These are phyloP conservation scores for Neophaeococcomyces aloes DNA, from an alignment of 2,329 filamentous ascomycete species.

Conservation along the genomic window DNA sequence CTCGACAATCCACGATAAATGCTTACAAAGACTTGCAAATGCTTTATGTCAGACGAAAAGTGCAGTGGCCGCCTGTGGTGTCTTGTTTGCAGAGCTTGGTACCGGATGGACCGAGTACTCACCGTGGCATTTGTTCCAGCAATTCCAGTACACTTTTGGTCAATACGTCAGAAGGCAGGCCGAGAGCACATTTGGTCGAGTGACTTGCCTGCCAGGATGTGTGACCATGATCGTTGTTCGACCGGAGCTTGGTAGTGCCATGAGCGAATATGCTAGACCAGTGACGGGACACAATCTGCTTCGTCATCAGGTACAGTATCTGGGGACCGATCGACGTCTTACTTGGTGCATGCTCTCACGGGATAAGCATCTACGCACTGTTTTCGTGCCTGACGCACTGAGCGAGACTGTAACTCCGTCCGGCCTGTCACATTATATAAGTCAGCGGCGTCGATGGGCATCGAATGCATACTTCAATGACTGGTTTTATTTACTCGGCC, in stretches of 20 bases:
- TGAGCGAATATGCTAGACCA: slow-evolving; percentile 10
- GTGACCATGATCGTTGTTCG: slow-evolving; percentile 11
- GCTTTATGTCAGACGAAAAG: slow-evolving; percentile 7
- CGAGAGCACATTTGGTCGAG: slow-evolving; percentile 11
- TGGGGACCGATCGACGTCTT: slow-evolving; percentile 10
- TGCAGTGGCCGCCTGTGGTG: slow-evolving; percentile 10
- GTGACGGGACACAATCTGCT: slow-evolving; percentile 7
- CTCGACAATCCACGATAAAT: slow-evolving; percentile 9
- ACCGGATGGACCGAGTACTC: slow-evolving; percentile 8
- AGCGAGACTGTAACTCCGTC: slow-evolving; percentile 11
- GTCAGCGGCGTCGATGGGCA: slow-evolving; percentile 12
- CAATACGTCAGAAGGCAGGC: slow-evolving; percentile 10
- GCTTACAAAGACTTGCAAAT: slow-evolving; percentile 6
- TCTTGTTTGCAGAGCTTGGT: slow-evolving; percentile 9
- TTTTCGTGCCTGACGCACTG: slow-evolving; percentile 11
- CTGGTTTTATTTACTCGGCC: slow-evolving; percentile 12
- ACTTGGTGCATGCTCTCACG: slow-evolving; percentile 10
- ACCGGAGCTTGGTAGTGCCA: slow-evolving; percentile 9
- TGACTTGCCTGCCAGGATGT: slow-evolving; percentile 11
- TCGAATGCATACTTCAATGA: slow-evolving; percentile 15
- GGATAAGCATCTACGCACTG: slow-evolving; percentile 5
- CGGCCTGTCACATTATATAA: slow-evolving; percentile 11
- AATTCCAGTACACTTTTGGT: slow-evolving; percentile 12
- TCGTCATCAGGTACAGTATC: slow-evolving; percentile 12
- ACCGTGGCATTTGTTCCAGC: slow-evolving; percentile 10